Evolutionary conservation across 352 stramenopile species (phyloP).

Genomic region (Phytophthora tentaculata): DNA sequence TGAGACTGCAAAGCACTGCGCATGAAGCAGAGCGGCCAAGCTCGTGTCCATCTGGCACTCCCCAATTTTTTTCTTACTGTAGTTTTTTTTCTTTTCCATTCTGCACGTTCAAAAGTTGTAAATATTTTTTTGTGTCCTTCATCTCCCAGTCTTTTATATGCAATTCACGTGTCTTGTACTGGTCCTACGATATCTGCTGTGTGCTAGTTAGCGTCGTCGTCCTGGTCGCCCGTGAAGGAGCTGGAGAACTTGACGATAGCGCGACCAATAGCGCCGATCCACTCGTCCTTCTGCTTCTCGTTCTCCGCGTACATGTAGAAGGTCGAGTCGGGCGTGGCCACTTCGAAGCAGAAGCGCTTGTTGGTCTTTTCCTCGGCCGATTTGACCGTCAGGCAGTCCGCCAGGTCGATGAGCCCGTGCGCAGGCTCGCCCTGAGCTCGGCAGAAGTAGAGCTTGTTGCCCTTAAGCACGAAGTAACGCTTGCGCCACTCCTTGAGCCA

Average conservation of each 20-base stretch:
- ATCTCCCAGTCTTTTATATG: not conserved
- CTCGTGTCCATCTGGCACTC: not conserved
- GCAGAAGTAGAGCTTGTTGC: slow-evolving; percentile 93
- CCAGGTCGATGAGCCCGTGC: slow-evolving; percentile 90
- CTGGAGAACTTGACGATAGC: slow-evolving; percentile 98
- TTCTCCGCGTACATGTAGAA: slow-evolving; percentile 94
- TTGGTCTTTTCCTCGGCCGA: slow-evolving; percentile 92
- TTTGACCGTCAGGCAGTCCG: slow-evolving; percentile 92
- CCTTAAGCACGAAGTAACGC: slow-evolving; percentile 92
- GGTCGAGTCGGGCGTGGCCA: slow-evolving; percentile 87
- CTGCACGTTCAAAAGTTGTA: slow-evolving; percentile 36
- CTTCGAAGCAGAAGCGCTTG: slow-evolving; percentile 92
- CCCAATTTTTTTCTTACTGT: slow-evolving; percentile 2
- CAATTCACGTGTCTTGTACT: not conserved
- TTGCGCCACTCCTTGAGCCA: slow-evolving; percentile 93
- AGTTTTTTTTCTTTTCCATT: slow-evolving; percentile 23
- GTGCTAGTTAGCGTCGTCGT: slow-evolving; percentile 55
- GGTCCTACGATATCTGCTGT: not conserved
- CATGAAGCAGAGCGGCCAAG: slow-evolving; percentile 25
- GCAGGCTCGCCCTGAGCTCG: slow-evolving; percentile 72
- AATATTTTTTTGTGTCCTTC: slow-evolving; percentile 33
- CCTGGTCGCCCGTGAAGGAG: slow-evolving; percentile 95
- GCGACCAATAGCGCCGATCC: slow-evolving; percentile 95
- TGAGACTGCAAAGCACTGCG: slow-evolving; percentile 21
- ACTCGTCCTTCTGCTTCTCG: slow-evolving; percentile 93